Evolutionary conservation across 139 green algal species (phyloP), one percentile per base, ranked within the genome.

Genomic region (Tetradesmus obliquus): DNA sequence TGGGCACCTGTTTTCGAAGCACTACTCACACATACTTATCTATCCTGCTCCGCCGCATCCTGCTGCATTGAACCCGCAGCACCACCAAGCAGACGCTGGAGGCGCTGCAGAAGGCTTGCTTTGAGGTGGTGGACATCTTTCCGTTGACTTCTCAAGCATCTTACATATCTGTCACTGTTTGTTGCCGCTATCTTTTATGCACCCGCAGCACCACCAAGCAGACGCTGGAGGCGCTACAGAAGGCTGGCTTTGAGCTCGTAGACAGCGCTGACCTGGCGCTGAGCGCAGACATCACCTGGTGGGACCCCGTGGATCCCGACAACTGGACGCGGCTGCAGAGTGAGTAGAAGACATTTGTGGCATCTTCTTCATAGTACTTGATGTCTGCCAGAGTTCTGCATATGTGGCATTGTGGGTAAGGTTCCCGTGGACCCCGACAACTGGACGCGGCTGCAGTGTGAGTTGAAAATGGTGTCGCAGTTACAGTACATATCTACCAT

Each of bases 241-340:
- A 81, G 54, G 95, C 92, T 19, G 95, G 95, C 62, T 96, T 97
- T 87, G 91, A 96, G 85, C 88, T 95, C 45, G 57, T 95, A 57
- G 93, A 97, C 74, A 86, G 87, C 20, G 87, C 91, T 86, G 96
- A 97, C 84, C 90, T 97, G 71, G 91, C 93, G 15, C 83, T 92
- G 32, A 93, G 79, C 0, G 92, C 94, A n/a, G 92, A 96, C 84
- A 93, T 97, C 62, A 72, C 94, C 22, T 97, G 96, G 96, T 93
- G 79, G 83, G 89, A 92, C 72, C 91, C 91, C 5, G 87, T 94
- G 54, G 91, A 94, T 88, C 91, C 91, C 0, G 91, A 94, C 82
- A 82, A 60, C 51, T 92, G 91, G 91, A 87, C 71, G 57, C 58
- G 88, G 6, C 88, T 91, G 79, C 76, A 86, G 79, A 91, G 88